Base-by-base conservation (phyloP, 2,329 filamentous ascomycete species). In the Fusarium pseudograminearum region DNA sequence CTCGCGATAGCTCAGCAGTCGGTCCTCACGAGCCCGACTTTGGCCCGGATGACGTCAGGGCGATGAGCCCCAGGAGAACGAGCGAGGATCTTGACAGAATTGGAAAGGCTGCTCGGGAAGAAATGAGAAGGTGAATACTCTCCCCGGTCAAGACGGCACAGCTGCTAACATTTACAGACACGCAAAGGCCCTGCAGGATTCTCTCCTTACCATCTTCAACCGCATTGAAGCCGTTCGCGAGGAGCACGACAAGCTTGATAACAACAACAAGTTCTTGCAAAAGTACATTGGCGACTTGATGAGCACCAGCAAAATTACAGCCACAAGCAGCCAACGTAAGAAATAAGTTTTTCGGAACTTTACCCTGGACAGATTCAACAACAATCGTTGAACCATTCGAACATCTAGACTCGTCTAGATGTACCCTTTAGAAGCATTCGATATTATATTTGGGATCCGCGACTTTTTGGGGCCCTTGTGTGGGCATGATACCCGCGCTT, bases 261-360 rank as follows among this genome's bases (percentile, higher is more conserved):
- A 88, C 79, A 94, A 98, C 80, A 99, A 99, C 85, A 95, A 94
- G 76, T 98, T 98, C 77, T 83, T 99, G 48, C 95, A 98, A 80
- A 97, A 97, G 80, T 98, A 98, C 79, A 98, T 98, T 75, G 95
- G 95, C 70, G 95, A 97, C 77, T 86, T 98, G 57, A 98, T 97
- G 88, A 93, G 93, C 73, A 91, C 90, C n/a, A 90, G 88, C 78
- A 91, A 91, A 77, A 91, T 92, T 73, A 91, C 89, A 2, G 85
- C 89, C 3, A 83, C 86, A 3, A 81, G 82, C 56, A 82, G 80
- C 65, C 82, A 85, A 33, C 80, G 79, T 57, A 86, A 87, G 75
- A 89, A 89, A 77, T 89, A 76, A 84, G 48, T 26, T 15, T 12
- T 11, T 11, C 10, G 9, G 30, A 6, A 28, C 18, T 28, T 9